Evolutionary conservation across 2,329 filamentous ascomycete species (phyloP), one percentile per base, ranked within the genome.

Genomic region (Microcyclosporella mali): DNA sequence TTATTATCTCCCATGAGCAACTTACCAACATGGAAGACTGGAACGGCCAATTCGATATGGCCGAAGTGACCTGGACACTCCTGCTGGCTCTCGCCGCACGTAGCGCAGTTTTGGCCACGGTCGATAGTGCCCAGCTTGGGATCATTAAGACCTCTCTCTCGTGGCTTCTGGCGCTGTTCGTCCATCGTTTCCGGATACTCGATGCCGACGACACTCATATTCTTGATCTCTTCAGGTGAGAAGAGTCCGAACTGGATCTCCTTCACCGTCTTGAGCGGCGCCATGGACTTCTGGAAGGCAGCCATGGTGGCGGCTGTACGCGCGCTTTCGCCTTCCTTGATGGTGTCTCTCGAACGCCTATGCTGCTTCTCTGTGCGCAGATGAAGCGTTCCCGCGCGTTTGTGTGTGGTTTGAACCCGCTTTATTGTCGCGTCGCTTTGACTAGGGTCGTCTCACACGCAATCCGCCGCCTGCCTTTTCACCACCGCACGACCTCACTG

Each of bases 131-230:
- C 92, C 39, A 99, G 82, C 57, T 89, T 85, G 53, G 92, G 89
- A 65, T 99, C 92, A 66, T 97, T 97, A 56, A 97, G 75, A 61
- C 92, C 92, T 63, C 85, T 84, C 50, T 92, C 85, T 56, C 92
- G 88, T 52, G 92, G 92, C 65, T 87, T 87, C 56, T 86, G 83
- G 61, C 89, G 85, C 67, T 84, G 84, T 69, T 98, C 92, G 64
- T 98, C 92, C 92, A 98, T 95, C 19, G 92, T 97, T 74, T 98
- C 92, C n/a, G 92, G 89, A 65, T 95, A 97, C 66, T 92, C 79
- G 65, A 98, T 90, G 66, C 95, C 87, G 57, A 83, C 85, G 52
- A 97, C 90, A 70, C 89, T 95, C 88, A 97, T 94, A 61, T 85
- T 89, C 75, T 98, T 97, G 70, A 97, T 95, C 74, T 98, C 94